A percentile compares a stretch with the other conserved stretches of the same genome.
phyloP scores from a whole-genome alignment of 1,284 basidiomycete species.

The Coniophora puteana region DNA sequence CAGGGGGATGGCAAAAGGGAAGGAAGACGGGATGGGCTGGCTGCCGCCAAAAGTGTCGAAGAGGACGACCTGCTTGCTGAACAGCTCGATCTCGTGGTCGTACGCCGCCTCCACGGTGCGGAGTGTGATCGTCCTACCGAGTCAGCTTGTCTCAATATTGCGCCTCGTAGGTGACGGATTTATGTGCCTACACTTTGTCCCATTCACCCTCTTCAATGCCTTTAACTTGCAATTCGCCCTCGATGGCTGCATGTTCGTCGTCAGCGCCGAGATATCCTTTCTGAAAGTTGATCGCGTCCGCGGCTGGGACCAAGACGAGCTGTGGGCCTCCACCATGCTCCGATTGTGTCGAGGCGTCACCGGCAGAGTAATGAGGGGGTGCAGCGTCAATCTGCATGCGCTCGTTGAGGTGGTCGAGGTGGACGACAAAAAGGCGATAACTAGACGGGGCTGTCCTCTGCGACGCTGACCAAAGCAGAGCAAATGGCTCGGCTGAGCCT shows the following conservation, averaged over 20 bases:
- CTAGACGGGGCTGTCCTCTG: too few species aligned
- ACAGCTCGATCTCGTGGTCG: constrained; percentile 62
- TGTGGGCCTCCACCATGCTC: constrained; percentile 32
- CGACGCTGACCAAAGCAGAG: too few species aligned
- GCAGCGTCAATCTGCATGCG: constrained; percentile 26
- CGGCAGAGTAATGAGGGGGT: constrained; percentile 37
- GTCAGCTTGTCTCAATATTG: constrained; percentile 11
- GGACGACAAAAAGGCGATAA: too few species aligned
- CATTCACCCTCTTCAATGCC: constrained; percentile 53
- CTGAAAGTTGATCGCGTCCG: constrained; percentile 69
- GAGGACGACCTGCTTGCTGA: constrained; percentile 47
- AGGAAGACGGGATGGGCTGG: constrained; percentile 53
- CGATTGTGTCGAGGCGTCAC: constrained; percentile 15
- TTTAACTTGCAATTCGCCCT: constrained; percentile 80
- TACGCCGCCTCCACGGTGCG: constrained; percentile 63
- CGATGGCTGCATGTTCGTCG: constrained; percentile 72
- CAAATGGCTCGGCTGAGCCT: too few species aligned
- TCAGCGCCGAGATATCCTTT: constrained; percentile 78
- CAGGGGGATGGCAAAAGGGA: constrained; percentile 75
- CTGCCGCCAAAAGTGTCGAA: too few species aligned
- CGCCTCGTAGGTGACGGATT: constrained; percentile 9
- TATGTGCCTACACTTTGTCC: constrained; percentile 54
- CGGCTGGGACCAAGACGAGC: constrained; percentile 64
- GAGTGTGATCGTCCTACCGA: constrained; percentile 55
- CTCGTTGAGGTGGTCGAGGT: too few species aligned